Conservation (phyloP, 148 eudicot species). For the Tetragonia tetragonoides region DNA sequence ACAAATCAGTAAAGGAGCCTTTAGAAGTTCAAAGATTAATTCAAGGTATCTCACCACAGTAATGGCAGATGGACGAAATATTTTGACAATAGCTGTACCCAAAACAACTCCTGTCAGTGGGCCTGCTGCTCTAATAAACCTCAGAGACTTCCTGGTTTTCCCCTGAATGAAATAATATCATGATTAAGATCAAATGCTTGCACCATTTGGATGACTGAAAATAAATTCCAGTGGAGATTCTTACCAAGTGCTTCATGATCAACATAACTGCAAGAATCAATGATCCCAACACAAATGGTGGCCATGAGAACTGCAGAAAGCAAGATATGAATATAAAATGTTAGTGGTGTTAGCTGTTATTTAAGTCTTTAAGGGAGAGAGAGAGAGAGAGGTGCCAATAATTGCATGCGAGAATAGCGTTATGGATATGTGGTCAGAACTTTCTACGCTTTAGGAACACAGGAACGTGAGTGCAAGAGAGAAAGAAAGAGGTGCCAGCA, state of each 20-base stretch:
- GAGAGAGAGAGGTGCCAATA: not conserved
- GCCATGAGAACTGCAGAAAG: constrained; percentile 87
- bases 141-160: constrained; percentile 68
- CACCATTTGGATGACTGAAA: constrained; percentile 1
- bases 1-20: not conserved
- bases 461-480: not conserved
- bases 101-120: constrained; percentile 92
- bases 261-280: constrained; percentile 67
- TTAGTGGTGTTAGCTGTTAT: not conserved
- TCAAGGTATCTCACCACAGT: constrained; percentile 68
- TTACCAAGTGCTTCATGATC: constrained; percentile 94
- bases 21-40: not conserved
- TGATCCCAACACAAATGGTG: constrained; percentile 87
- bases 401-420: not conserved
- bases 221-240: not conserved
- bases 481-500: not conserved
- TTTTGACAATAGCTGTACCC: constrained; percentile 77
- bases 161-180: constrained; percentile 50
- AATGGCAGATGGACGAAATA: constrained; percentile 83
- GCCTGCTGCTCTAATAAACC: constrained; percentile 85
- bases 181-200: not conserved
- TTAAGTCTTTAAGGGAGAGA: not conserved
- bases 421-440: too few relatives aligned
- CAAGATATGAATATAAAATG: not conserved
- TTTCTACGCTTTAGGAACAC: too few relatives aligned